Base-by-base conservation (phyloP, 2,329 filamentous ascomycete genomes). In the Paracorniculantispora psalliotae region DNA sequence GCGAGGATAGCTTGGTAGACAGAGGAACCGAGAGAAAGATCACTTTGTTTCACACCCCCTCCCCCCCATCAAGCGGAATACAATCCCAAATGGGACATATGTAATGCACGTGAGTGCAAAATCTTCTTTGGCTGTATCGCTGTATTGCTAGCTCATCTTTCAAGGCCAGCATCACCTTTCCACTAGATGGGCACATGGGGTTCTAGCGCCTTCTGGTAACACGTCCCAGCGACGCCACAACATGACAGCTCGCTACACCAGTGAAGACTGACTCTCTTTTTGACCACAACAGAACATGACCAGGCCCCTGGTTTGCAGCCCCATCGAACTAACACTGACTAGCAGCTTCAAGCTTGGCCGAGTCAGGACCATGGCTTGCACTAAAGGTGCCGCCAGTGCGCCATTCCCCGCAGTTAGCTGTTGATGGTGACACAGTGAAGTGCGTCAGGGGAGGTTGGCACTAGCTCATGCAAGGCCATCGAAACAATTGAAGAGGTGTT, bases 191-290 rank as follows among this genome's bases (percentile, higher is more conserved):
- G n/a, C n/a, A n/a, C n/a, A n/a, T n/a, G n/a, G n/a, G n/a, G n/a
- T n/a, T n/a, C n/a, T n/a, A 23, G 33, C 54, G 54, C 35, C 10
- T 49, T 57, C 46, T 57, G 49, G 44, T 44, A 57, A 17, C 33
- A 7, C 39, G 12, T 48, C 8, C 33, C 15, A 30, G 43, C 30
- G 15, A 48, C 53, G 33, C 53, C 44, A 57, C 44, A 41, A 37
- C 37, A 41, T 30, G 30, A 50, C 12, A 25, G 19, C n/a, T n/a
- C 4, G 26, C 23, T 12, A 17, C 10, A 30, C 4, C 12, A 37
- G 7, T 37, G 33, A 37, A 13, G 17, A n/a, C n/a, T n/a, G n/a
- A n/a, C n/a, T n/a, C n/a, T n/a, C n/a, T n/a, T n/a, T n/a, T n/a
- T n/a, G n/a, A n/a, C n/a, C n/a, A n/a, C n/a, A n/a, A n/a, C n/a